These are phyloP conservation scores for Phytopythium aichiense DNA, from an alignment of 352 stramenopile genomes.

Conservation along the genomic window DNA sequence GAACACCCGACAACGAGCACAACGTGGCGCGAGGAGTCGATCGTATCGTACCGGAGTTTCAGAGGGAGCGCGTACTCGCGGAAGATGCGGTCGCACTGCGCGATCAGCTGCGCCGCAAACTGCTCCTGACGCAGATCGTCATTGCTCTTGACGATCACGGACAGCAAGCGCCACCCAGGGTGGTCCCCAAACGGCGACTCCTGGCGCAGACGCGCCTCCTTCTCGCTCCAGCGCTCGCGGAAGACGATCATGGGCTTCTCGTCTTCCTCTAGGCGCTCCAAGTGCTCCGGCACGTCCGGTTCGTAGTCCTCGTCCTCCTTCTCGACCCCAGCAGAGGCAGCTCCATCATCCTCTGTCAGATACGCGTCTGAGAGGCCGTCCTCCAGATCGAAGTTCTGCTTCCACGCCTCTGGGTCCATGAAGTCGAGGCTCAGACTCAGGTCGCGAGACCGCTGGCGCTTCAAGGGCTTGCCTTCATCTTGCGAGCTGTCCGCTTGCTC, in stretches of 20 bases:
- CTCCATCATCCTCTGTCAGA: constrained; percentile 26
- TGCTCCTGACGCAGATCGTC: constrained; percentile 98
- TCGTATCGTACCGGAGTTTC: constrained; percentile 62
- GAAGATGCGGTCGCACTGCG: constrained; percentile 95
- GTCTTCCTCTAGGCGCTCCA: constrained; percentile 44
- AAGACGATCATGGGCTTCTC: constrained; percentile 80
- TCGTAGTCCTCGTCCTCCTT: constrained; percentile 13
- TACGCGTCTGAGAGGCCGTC: constrained; percentile 57
- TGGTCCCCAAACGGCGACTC: constrained; percentile 48
- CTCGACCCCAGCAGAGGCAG: constrained; percentile 7
- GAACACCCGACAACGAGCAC: background rate
- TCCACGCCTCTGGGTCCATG: constrained; percentile 63
- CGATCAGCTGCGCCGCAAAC: constrained; percentile 97
- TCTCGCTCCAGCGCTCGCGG: constrained; percentile 76
- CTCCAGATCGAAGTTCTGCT: constrained; percentile 70
- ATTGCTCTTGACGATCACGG: constrained; percentile 98
- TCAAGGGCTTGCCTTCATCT: constrained; percentile 22
- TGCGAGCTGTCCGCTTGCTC: constrained; percentile 14
- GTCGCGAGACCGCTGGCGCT: constrained; percentile 30
- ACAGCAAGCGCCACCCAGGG: constrained; percentile 63
- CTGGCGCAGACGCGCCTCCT: constrained; percentile 60
- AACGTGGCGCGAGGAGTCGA: background rate
- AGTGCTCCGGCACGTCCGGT: constrained; percentile 22
- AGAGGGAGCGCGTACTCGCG: constrained; percentile 91
- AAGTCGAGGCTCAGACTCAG: constrained; percentile 75